phyloP scores from a whole-genome alignment of 306 rosid species.

The Heteromeles arbutifolia region DNA sequence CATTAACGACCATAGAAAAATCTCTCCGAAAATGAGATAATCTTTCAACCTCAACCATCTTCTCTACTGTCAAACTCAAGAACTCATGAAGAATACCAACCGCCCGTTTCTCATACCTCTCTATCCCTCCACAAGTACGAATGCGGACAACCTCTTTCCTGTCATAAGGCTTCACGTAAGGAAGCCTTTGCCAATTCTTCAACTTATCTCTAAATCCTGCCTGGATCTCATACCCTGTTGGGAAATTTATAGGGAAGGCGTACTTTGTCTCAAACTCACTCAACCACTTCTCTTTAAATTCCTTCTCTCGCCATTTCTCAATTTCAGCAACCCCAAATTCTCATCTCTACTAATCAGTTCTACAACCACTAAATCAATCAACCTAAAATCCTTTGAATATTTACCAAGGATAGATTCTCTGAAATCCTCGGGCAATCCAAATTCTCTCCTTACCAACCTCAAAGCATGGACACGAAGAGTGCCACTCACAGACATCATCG shows the following conservation, averaged over 20 bases:
- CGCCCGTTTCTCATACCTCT: constrained; percentile 64
- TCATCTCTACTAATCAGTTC: constrained; percentile 43
- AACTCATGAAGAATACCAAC: constrained; percentile 77
- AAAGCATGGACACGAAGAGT: constrained; percentile 56
- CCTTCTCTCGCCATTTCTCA: constrained; percentile 68
- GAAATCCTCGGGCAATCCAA: constrained; percentile 71
- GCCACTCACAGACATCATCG: constrained; percentile 54
- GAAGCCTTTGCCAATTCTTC: constrained; percentile 82
- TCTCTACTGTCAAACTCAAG: constrained; percentile 75
- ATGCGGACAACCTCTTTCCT: constrained; percentile 32
- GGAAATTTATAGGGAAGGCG: constrained; percentile 63
- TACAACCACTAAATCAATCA: constrained; percentile 56
- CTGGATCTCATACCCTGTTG: constrained; percentile 55
- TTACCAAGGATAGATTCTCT: constrained; percentile 56
- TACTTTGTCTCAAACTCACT: constrained; percentile 65
- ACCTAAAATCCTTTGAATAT: constrained; percentile 36
- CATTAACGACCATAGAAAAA: constrained; percentile 48
- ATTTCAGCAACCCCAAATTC: constrained; percentile 36
- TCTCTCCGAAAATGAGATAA: constrained; percentile 63
- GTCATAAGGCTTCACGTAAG: constrained; percentile 65
- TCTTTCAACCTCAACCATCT: constrained; percentile 72
- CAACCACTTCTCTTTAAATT: constrained; percentile 73
- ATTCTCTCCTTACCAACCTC: constrained; percentile 59
- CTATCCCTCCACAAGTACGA: constrained; percentile 42
- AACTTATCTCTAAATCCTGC: constrained; percentile 58